Conservation (phyloP, 441 rosid species). For the Euphorbia corollata region DNA sequence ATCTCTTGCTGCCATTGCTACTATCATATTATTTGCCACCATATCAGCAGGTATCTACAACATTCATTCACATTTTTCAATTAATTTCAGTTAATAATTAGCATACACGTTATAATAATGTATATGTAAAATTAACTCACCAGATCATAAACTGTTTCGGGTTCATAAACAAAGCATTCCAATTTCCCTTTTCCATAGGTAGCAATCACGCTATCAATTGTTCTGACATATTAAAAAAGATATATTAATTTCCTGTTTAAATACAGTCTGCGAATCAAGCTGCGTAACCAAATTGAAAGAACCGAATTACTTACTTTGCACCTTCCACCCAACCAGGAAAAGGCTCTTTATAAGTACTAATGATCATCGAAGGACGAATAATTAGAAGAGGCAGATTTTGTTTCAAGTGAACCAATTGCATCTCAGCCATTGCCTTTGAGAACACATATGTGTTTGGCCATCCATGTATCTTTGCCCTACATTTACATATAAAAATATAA, state of each 20-base stretch:
- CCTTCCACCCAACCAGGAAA: background rate
- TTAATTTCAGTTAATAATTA: too few relatives aligned
- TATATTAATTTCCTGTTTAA: too few relatives aligned
- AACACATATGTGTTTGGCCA: background rate
- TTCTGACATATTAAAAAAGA: slow-evolving; percentile 32
- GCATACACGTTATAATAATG: too few relatives aligned
- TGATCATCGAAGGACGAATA: background rate
- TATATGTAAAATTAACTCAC: slow-evolving; percentile 30
- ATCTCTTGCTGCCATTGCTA: slow-evolving; percentile 28
- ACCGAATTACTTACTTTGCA: background rate
- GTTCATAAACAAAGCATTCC: slow-evolving; percentile 45
- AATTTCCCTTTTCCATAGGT: slow-evolving; percentile 65
- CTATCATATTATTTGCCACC: slow-evolving; percentile 16
- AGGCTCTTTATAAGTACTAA: background rate
- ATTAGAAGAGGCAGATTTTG: background rate
- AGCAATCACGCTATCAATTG: slow-evolving; percentile 63
- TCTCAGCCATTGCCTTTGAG: background rate
- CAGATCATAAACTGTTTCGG: slow-evolving; percentile 40
- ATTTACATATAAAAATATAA: too few relatives aligned
- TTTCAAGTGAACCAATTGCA: background rate
- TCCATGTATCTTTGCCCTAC: background rate
- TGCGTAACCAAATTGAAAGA: too few relatives aligned
- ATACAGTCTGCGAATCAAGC: too few relatives aligned
- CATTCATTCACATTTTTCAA: too few relatives aligned
- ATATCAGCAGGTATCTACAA: slow-evolving; percentile 62